Percentiles rank a stretch among this genome's conserved stretches.
Evolutionary conservation across 495 filamentous ascomycete species (phyloP).

Genomic region (Xylaria venustula): DNA sequence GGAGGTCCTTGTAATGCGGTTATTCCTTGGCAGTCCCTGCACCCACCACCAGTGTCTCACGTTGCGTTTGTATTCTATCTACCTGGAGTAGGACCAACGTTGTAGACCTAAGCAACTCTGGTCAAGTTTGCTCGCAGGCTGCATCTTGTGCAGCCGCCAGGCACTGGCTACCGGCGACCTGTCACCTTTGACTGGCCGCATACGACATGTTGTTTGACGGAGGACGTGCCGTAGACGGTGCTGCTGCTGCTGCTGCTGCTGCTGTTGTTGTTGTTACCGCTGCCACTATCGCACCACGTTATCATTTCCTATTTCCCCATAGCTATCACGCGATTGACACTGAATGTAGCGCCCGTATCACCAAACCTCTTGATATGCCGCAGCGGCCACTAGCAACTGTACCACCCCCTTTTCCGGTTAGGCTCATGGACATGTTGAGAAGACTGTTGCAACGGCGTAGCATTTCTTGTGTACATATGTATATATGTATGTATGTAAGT

Average conservation of each 20-base stretch:
- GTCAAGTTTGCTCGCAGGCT: slow-evolving; percentile 9
- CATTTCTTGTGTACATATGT: neutral
- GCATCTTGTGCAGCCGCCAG: slow-evolving; percentile 14
- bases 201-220: slow-evolving; percentile 7
- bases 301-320: slow-evolving; percentile 8
- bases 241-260: too few relatives aligned
- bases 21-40: slow-evolving; percentile 5
- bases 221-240: neutral
- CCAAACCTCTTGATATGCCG: neutral
- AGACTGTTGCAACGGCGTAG: neutral
- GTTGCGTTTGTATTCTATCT: slow-evolving; percentile 14
- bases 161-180: neutral
- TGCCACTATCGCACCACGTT: slow-evolving; percentile 10
- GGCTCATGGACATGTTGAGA: neutral
- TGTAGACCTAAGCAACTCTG: neutral
- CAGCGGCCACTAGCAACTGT: neutral
- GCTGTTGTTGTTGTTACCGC: neutral
- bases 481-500: neutral
- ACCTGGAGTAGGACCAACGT: neutral
- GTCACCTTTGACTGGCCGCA: slow-evolving; percentile 2
- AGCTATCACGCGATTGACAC: slow-evolving; percentile 5
- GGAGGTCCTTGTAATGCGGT: too few relatives aligned
- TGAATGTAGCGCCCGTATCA: slow-evolving; percentile 2
- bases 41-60: slow-evolving; percentile 4
- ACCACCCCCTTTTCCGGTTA: neutral